A percentile compares a stretch with the other conserved stretches of the same genome.
Evolutionary conservation across 805 yeast genomes (phyloP).

Genomic region (Starmerella apis): DNA sequence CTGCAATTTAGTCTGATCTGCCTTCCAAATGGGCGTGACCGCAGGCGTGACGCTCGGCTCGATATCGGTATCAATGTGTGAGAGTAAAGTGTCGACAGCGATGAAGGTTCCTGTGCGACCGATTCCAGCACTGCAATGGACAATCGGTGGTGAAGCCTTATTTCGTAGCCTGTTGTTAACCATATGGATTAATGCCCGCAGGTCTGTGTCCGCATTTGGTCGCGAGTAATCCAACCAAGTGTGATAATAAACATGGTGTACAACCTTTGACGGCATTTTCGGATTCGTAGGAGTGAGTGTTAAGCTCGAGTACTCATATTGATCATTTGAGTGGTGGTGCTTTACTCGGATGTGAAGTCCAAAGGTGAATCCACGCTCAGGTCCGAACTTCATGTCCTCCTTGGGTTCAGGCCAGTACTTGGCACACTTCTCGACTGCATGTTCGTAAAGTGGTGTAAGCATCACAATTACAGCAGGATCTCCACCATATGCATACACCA

Average conservation of each 20-base stretch:
- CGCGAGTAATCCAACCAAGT: constrained; percentile 81
- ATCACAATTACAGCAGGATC: constrained; percentile 53
- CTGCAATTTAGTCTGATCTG: constrained; percentile 11
- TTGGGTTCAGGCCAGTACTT: constrained; percentile 58
- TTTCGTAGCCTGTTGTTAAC: constrained; percentile 38
- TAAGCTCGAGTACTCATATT: constrained; percentile 24
- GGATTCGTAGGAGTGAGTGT: constrained; percentile 21
- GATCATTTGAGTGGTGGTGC: constrained; percentile 20
- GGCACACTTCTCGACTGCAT: constrained; percentile 68
- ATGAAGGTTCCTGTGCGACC: constrained; percentile 91
- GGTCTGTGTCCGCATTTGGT: constrained; percentile 35
- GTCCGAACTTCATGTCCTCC: constrained; percentile 11
- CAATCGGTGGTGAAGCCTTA: constrained; percentile 48
- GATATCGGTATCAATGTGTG: constrained; percentile 24
- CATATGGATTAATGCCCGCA: constrained; percentile 47
- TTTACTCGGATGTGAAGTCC: constrained; percentile 21
- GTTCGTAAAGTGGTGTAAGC: constrained; percentile 70
- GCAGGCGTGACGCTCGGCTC: constrained; percentile 17
- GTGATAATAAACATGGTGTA: constrained; percentile 58
- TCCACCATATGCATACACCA: constrained; percentile 61
- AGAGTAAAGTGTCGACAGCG: constrained; percentile 47
- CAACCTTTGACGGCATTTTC: constrained; percentile 23
- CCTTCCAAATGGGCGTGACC: constrained; percentile 23
- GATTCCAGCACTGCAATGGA: constrained; percentile 95
- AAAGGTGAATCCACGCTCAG: constrained; percentile 21